Evolutionary conservation across 2,329 filamentous ascomycete species (phyloP), one percentile per base, ranked within the genome.

Genomic region (Didymella keratinophila): DNA sequence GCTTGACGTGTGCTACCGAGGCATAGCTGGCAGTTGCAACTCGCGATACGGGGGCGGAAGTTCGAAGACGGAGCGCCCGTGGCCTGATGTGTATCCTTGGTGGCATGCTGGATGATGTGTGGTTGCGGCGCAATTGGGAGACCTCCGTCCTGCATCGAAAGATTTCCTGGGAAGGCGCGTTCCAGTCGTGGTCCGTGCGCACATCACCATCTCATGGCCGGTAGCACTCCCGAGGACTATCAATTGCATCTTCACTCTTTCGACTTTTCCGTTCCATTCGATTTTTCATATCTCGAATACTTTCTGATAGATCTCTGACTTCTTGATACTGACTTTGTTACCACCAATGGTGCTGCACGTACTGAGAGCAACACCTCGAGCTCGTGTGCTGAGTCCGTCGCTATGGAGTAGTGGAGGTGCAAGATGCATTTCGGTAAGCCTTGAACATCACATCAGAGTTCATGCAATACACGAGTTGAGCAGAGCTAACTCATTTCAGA

Each of bases 1-100:
- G 79, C 64, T 82, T 78, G 56, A 81, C 77, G 42, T 80, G 77
- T 66, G 81, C 78, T 64, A 81, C 78, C 34, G 83, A 82, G 51
- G 83, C 83, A 71, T 84, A 81, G 67, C 78, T 61, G 73, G 76
- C 76, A 78, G 58, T 47, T 48, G 66, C 63, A 43, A 63, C 56
- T 59, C 63, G 45, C 71, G 56, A 70, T 71, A 71, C 71, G 70
- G 64, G 73, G 45, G 62, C 61, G 62, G 52, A 60, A 52, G 53
- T 68, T 60, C 66, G 70, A 60, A 72, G 60, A 58, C 71, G 60
- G 44, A 76, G 56, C 51, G 68, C 69, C 56, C 68, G 70, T 45
- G 73, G 71, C 51, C 69, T 68, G 60, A 76, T 68, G 25, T 63
- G 69, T 76, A 76, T 76, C 64, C 76, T 71, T 18, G 74, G 76